Evolutionary conservation across 495 filamentous ascomycete genomes (phyloP), one percentile per base, ranked within the genome.

Genomic region (Aspergillus nanangensis): DNA sequence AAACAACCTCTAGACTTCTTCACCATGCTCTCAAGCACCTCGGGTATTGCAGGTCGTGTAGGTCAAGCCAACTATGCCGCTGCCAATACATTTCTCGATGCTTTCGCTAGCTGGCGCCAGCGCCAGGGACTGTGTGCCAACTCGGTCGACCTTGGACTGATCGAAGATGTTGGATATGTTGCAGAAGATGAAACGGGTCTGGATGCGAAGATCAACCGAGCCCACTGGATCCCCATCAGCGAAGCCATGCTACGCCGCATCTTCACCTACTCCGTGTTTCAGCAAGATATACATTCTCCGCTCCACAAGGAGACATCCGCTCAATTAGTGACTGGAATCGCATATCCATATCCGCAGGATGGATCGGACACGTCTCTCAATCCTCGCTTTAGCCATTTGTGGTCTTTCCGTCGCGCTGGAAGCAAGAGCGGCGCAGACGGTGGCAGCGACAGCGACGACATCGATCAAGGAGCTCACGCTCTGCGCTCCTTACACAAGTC

Each of bases 61-160:
- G 50, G 50, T 0, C 50, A 52, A 35, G 50, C 44, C 8, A 52
- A 52, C 39, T 52, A 52, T 34, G 44, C 50, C 1, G 50, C 50
- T 2, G 50, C 44, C 3, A 52, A 47, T 22, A 20, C 38, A 8
- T 52, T 52, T 14, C 34, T 52, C 2, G 50, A 52, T 22, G 38
- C 50, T 2, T 52, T 52, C 13, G 44, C 44, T 1, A 19, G n/a
- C 4, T 47, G 47, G 17, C 44, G 50, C 1, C 44, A 24, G 11
- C 20, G 13, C 1, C 32, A 38, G n/a, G 50, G 50, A 5, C 32
- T 43, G 5, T 4, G 21, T 4, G 45, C 38, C n/a, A n/a, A 38
- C 18, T 38, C 44, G 9, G 14, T 52, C 23, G 32, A 47, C 17
- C 39, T 52, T 1, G 50, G 50, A 2, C 21, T 47, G 8, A 20